Base-by-base conservation (phyloP, 306 rosid species). In the Potentilla sterilis region DNA sequence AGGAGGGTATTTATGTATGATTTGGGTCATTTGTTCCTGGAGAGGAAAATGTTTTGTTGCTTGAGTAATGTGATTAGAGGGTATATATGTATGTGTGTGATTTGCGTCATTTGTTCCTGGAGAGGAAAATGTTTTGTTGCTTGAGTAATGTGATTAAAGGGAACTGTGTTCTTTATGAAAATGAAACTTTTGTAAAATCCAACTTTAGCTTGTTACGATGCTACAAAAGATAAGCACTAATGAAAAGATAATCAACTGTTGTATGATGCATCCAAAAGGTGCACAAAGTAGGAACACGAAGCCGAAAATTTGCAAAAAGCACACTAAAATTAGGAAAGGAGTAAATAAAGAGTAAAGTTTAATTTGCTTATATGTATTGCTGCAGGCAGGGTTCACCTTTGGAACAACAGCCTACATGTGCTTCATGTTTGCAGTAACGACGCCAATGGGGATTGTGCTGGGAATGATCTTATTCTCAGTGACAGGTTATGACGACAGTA, bases 371-470 rank as follows among this genome's bases (percentile, higher is more conserved):
- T 34, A 38, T 65, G 69, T 8, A 24, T 75, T 79, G 75, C 96
- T 79, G 75, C 96, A 94, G 97, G 98, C 97, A 0, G 96, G 96
- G 3, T 92, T 95, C 76, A 89, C 87, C 69, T 73, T 84, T 11
- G 80, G 81, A 55, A 90, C 98, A 28, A 88, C 93, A 2, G 89
- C 92, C 9, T 92, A 90, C 68, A 95, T 95, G 98, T 92, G 97
- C 69, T 88, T 92, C 80, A 87, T 95, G 98, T 95, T 95, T 80
- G 85, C 98, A 3, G 97, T 92, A 78, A 95, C 98, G 38, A 95
- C 97, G 0, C 98, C 98, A 0, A 75, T 92, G 91, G 98, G 97
- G n/a, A 90, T 92, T 71, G 79, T 92, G 1, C 34, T 90, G 79
- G 97, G 98, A 34, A 95, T 95, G 96, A 37, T 82, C 64, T 21